phyloP scores from a whole-genome alignment of 2,329 filamentous ascomycete species.

The Ophiostoma piceae region DNA sequence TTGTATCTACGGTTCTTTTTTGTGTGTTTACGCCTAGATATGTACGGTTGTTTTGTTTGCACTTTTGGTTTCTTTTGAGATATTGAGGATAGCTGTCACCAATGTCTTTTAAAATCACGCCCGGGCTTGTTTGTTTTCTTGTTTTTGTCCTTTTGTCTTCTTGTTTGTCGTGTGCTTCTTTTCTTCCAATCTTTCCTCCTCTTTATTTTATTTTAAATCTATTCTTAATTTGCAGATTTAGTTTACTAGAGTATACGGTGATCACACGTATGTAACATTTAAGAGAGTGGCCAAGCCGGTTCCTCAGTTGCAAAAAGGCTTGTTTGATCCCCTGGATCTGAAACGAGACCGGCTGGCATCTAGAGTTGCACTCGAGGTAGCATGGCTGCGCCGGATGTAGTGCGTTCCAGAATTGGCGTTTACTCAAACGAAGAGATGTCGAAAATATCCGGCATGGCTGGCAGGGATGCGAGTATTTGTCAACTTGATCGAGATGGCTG shows the following conservation, averaged over 20 bases:
- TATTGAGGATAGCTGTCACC: background rate
- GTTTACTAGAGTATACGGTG: background rate
- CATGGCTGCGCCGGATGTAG: background rate
- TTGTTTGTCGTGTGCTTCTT: background rate
- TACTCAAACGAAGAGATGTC: background rate
- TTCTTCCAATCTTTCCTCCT: conserved; percentile 1
- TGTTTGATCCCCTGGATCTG: conserved; percentile 5
- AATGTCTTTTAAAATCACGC: background rate
- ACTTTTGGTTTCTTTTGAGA: background rate
- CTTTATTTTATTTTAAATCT: background rate
- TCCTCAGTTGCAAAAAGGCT: background rate
- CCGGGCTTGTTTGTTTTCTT: background rate
- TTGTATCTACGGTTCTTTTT: background rate
- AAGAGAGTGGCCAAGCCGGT: background rate
- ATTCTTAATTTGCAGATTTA: background rate
- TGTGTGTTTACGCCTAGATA: background rate
- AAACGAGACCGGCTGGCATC: background rate
- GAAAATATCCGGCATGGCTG: background rate
- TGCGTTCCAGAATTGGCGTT: background rate
- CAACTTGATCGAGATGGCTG: background rate
- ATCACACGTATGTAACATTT: background rate
- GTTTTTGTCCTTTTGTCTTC: background rate
- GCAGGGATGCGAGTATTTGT: background rate
- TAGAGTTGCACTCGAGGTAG: background rate
- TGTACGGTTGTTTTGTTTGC: background rate